Base-by-base conservation (phyloP, 495 filamentous ascomycete species). In the Monascus purpureus region DNA sequence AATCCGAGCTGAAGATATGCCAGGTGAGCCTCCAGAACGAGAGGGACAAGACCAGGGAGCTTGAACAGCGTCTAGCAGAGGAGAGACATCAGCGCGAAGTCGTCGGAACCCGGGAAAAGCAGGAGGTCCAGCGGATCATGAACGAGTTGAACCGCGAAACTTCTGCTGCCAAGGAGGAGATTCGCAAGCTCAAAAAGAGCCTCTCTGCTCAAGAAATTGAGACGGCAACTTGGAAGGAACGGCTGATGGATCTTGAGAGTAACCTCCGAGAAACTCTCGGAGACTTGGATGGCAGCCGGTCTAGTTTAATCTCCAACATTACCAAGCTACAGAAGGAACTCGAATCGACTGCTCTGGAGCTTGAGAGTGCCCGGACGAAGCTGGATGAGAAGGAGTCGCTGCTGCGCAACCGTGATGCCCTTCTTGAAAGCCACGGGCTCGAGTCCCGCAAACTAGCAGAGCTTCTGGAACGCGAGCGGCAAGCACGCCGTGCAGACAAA, bases 31-130 rank as follows among this genome's bases (percentile, higher is more conserved):
- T 94, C 17, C 67, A 75, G 24, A 86, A 83, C 28, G 86, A 95
- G 46, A 77, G 73, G 46, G 87, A 93, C 29, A 75, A 80, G 28
- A 65, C 72, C 18, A 66, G 68, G 25, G 86, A 93, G 39, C 61
- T 93, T 9, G 85, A 93, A 45, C 69, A 80, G 29, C 70, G 77
- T 4, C 63, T 93, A 18, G 68, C 76, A 6, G 69, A 77, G 18
- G 88, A 95, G 53, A 62, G 86, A 29, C 73, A 81, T 36, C 86
- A 95, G 54, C 73, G 82, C 8, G 88, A 95, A 42, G 70, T 87
- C 26, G 72, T 90, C 15, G 85, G 82, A 27, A 78, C 71, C 42
- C 73, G 80, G 38, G 83, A 90, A 55, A 92, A 93, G 53, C 79
- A 93, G 52, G 90, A 96, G 35, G 72, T 77, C 19, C 76, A 82